Conservation (phyloP, 2,329 filamentous ascomycete species). For the Aspergillus udagawae region DNA sequence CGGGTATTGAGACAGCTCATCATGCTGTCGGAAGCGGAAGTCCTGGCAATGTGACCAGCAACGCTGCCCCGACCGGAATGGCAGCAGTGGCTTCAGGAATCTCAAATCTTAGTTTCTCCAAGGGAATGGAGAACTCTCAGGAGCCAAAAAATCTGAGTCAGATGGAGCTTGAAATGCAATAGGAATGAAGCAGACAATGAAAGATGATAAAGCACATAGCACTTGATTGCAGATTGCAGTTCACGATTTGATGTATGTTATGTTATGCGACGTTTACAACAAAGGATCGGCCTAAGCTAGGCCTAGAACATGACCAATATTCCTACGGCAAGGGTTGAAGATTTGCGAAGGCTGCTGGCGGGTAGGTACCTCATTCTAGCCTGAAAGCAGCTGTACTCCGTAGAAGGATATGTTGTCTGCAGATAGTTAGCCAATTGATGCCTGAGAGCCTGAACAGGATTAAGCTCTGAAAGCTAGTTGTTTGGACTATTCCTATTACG, state of each 20-base stretch:
- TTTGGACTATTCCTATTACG: conserved; percentile 13
- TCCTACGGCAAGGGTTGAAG: background rate
- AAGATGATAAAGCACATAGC: background rate
- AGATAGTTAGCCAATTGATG: background rate
- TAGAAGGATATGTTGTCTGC: too few species aligned
- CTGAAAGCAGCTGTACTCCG: background rate
- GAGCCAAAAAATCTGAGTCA: conserved; percentile 24
- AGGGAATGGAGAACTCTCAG: conserved; percentile 25
- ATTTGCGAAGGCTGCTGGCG: background rate
- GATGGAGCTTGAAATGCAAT: conserved; percentile 52
- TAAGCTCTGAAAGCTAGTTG: conserved; percentile 6
- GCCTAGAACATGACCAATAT: background rate
- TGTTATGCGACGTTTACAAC: background rate
- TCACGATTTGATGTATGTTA: conserved; percentile 1
- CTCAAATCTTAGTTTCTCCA: conserved; percentile 41
- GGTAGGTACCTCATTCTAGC: background rate
- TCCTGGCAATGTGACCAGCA: conserved; percentile 25
- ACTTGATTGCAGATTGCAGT: background rate
- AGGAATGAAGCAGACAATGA: conserved; percentile 10
- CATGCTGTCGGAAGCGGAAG: conserved; percentile 47
- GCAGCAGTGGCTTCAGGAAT: conserved; percentile 45
- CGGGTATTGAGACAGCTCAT: conserved; percentile 57
- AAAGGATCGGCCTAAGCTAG: background rate
- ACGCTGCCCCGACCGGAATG: conserved; percentile 32
- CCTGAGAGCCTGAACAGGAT: conserved; percentile 4